Base-by-base conservation (phyloP, 2,329 filamentous ascomycete species). In the Pseudogymnoascus sp. region DNA sequence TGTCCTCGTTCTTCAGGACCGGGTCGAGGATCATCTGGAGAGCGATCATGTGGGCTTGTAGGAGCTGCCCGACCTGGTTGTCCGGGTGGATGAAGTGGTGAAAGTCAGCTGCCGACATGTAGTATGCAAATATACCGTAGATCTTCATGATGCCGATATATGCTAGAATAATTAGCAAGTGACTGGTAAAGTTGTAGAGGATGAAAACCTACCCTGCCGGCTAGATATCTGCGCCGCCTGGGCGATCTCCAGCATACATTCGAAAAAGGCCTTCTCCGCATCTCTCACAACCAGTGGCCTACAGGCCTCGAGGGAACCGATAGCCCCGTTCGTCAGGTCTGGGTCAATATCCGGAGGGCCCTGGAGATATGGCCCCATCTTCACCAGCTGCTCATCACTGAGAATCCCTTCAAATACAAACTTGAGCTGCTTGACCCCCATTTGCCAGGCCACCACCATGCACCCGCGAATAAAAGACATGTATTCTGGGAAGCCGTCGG, bases 401-500 rank as follows among this genome's bases (percentile, higher is more conserved):
- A 79, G 66, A 11, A 82, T 67, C 62, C 28, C 28, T 31, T 80
- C 79, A 67, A 86, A 86, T 28, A 86, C 69, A 64, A 83, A 77
- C 25, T 75, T 77, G 52, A 80, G 76, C 12, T 41, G 52, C 9
- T 76, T 76, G 64, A 75, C 74, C 70, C 78, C 77, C 83, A 86
- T 85, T 67, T 84, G 81, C 65, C 81, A 78, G 5, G 78, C 78
- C 2, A 86, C 78, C 58, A 85, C 78, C 63, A 84, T 70, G 65
- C 84, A 79, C 16, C 83, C 83, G 31, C 84, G 79, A 64, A 84
- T 81, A 67, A 86, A 85, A 0, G 81, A 82, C 81, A 87, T 82
- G 71, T 80, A 86, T 72, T 86, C 84, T 11, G 76, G 74, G 71
- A 86, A 75, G 58, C 83, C 83, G 66, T 86, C 83, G 16, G 83